Base-by-base conservation (phyloP, 179 eudicot species). In the Amaranthus tricolor region DNA sequence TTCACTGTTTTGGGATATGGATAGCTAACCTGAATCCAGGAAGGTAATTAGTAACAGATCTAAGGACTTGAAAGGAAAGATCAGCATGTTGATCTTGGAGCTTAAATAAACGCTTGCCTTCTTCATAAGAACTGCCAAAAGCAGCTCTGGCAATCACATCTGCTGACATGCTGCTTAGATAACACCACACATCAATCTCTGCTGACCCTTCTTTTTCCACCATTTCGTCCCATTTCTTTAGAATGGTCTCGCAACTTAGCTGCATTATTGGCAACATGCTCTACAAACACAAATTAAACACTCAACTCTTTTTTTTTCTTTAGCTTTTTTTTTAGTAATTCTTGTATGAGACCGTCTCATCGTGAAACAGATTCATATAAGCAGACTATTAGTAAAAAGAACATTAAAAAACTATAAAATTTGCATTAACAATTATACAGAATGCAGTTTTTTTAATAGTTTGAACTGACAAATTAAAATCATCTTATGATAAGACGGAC, bases 121-220 rank as follows among this genome's bases (percentile, higher is more conserved):
- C 44, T 61, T 69, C 74, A 17, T 76, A 76, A 17, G 79, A 77
- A 17, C 55, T 71, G 8, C 80, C 80, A 16, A 77, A 77, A 53
- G 80, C 48, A 31, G 70, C 56, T 31, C 64, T 61, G 9, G 80
- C 70, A 52, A 77, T 77, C 7, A 77, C 80, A 4, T 77, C 80
- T 12, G 62, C 63, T 0, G 79, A 58, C 56, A 62, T 40, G 44
- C 16, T 53, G 43, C 31, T 52, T 6, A 77, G 21, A 53, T 16
- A 53, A 54, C 63, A 52, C 59, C 66, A 70, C 55, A 77, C 80
- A 70, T 77, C 75, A 0, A 77, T 31, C 40, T 31, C 40, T 31
- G 19, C 12, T 0, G 15, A 48, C 20, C 68, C 70, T 44, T 54
- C 47, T 44, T 0, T 24, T 62, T 40, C 49, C 0, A 70, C 50